Evolutionary conservation across 2,329 filamentous ascomycete species (phyloP).

Genomic region (Cytospora leucostoma): DNA sequence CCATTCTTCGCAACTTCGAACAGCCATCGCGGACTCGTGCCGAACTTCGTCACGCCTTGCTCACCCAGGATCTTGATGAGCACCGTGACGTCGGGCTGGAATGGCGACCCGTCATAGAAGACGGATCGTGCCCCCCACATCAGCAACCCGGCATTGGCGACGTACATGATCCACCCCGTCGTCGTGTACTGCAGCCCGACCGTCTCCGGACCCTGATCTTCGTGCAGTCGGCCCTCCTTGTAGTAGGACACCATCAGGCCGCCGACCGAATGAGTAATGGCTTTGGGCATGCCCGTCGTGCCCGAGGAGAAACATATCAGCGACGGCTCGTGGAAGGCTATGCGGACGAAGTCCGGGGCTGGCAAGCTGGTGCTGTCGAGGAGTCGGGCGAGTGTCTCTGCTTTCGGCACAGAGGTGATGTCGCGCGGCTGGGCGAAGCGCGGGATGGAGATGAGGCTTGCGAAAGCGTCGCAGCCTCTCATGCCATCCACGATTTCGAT

Average conservation of each 20-base stretch:
- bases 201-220: slow-evolving; percentile 42
- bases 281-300: slow-evolving; percentile 82
- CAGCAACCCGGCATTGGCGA: slow-evolving; percentile 60
- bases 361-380: slow-evolving; percentile 36
- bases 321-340: slow-evolving; percentile 74
- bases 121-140: slow-evolving; percentile 62
- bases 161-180: slow-evolving; percentile 89
- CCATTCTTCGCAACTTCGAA: slow-evolving; percentile 68
- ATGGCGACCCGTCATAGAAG: slow-evolving; percentile 83
- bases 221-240: slow-evolving; percentile 62
- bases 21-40: slow-evolving; percentile 76
- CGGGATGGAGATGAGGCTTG: slow-evolving; percentile 64
- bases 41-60: slow-evolving; percentile 70
- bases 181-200: slow-evolving; percentile 61
- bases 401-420: slow-evolving; percentile 52
- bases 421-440: slow-evolving; percentile 65
- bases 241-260: slow-evolving; percentile 56
- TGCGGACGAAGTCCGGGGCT: slow-evolving; percentile 56
- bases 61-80: slow-evolving; percentile 65
- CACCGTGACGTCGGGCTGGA: slow-evolving; percentile 65
- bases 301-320: slow-evolving; percentile 78
- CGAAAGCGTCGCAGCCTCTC: slow-evolving; percentile 59
- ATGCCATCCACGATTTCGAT: slow-evolving; percentile 64
- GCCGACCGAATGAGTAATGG: slow-evolving; percentile 77
- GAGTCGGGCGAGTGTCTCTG: slow-evolving; percentile 50